phyloP scores from a whole-genome alignment of 768 basidiomycete genomes.

The Rossbeevera mucosa region DNA sequence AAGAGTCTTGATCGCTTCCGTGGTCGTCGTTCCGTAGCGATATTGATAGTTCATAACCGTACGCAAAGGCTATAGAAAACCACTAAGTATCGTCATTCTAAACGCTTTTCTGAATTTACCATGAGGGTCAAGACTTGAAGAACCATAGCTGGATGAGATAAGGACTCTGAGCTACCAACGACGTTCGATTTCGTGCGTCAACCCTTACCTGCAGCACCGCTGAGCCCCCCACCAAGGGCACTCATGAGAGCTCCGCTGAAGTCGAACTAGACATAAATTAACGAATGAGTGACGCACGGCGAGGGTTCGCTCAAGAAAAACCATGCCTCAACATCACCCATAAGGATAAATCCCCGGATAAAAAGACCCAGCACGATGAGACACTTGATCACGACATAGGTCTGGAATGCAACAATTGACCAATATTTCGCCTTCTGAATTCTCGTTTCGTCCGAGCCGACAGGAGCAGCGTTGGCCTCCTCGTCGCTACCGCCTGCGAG shows the following conservation, averaged over 20 bases:
- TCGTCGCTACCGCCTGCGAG: slow-evolving; percentile 13
- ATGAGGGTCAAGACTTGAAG: slow-evolving; percentile 89
- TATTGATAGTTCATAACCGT: slow-evolving; percentile 98
- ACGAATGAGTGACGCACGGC: slow-evolving; percentile 44
- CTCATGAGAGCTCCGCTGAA: slow-evolving; percentile 67
- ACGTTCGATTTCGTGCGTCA: neutral
- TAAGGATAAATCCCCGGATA: slow-evolving; percentile 67
- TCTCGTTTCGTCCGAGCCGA: neutral
- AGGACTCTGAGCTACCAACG: slow-evolving; percentile 1
- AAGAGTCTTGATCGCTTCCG: slow-evolving; percentile 59
- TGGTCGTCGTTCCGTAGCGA: slow-evolving; percentile 76
- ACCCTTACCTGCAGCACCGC: slow-evolving; percentile 71
- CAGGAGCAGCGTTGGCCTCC: slow-evolving; percentile 7
- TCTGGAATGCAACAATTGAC: slow-evolving; percentile 24
- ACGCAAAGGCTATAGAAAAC: slow-evolving; percentile 63
- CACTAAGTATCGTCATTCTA: neutral
- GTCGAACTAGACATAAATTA: slow-evolving; percentile 61
- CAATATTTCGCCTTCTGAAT: slow-evolving; percentile 9
- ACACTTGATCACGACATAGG: slow-evolving; percentile 33
- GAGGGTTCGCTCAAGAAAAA: slow-evolving; percentile 18
- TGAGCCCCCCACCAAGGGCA: slow-evolving; percentile 86
- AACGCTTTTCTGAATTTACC: slow-evolving; percentile 29
- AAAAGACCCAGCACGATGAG: slow-evolving; percentile 45
- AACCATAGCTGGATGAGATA: slow-evolving; percentile 67
- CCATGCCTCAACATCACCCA: slow-evolving; percentile 62